Evolutionary conservation across 768 basidiomycete species (phyloP), one percentile per base, ranked within the genome.

Genomic region (Strobilomyces confusus): DNA sequence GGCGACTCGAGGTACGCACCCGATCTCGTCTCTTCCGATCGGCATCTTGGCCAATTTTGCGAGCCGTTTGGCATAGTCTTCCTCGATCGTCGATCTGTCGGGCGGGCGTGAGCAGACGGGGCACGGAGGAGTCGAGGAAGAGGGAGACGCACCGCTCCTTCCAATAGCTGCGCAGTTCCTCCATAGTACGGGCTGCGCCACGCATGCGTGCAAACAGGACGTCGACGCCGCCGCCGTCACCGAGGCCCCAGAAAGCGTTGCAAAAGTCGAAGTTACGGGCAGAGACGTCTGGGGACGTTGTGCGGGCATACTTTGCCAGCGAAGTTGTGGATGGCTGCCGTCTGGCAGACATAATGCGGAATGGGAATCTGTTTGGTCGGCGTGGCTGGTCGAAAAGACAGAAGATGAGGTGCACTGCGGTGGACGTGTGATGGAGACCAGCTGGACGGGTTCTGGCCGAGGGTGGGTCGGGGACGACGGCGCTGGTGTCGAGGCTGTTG

Each of bases 171-270:
- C 79, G 80, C 45, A 98, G 67, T 58, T 98, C 97, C 44, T 98
- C 95, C 74, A 89, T 83, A 2, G 93, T 94, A 68, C 90, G 80
- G 17, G 80, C 70, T 14, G 89, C 90, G 19, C 91, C 92, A 9
- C 92, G 79, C 84, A 95, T 89, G 56, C 92, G 81, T 30, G 92
- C 87, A 67, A 92, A 89, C 30, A 98, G 76, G 42, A 95, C 92
- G 63, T 95, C 92, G 57, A 91, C 92, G 15, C 94, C 94, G 36
- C 94, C 94, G 36, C 80, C 87, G 75, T 97, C 93, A 26, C 78
- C 81, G 19, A 79, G 61, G 12, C 92, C 92, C 97, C 97, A 98
- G 74, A 98, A 98, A 2, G 92, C 83, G 72, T 98, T 99, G 71
- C 95, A 98, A 72, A 94, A 98, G 73, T 97, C 92, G 63, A 84